Base-by-base conservation (phyloP, 345 rosid genomes). In the Melaleuca alternifolia region DNA sequence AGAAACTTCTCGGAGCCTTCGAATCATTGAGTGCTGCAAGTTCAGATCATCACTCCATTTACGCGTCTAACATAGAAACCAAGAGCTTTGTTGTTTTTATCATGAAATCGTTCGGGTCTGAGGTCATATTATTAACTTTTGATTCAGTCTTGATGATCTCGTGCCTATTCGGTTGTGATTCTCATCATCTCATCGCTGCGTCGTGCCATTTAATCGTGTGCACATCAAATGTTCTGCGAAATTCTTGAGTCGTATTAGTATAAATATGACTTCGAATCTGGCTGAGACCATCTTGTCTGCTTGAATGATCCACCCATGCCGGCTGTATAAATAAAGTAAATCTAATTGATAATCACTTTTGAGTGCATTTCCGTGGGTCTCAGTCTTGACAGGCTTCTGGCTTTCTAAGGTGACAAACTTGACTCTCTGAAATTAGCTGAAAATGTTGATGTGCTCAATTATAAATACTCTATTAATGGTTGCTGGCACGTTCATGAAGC, bases 351-450 rank as follows among this genome's bases (percentile, higher is more conserved):
- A 53, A 15, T 53, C 54, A 18, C 54, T 53, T 53, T 2, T 16
- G 54, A 1, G 54, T 53, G 21, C 54, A 53, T 53, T 53, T 21
- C 23, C 1, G 0, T 16, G 18, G 23, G 56, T 2, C 2, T 53
- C 0, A 0, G 7, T 53, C 56, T 53, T 6, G 7, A 0, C 23
- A 54, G 59, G 59, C 59, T 54, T 23, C 41, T 41, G 41, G 41
- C 41, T 2, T 41, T 2, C 4, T 41, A 41, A 21, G 56, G 0
- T 0, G n/a, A 3, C 23, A 54, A 54, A 54, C n/a, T 0, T 0
- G 2, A 23, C n/a, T 9, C 6, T 10, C 26, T 54, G n/a, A 54
- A 54, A 54, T 54, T 23, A 23, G 12, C 59, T 54, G 4, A 54
- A 21, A 54, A 23, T 23, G 59, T 54, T 23, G 59, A 1, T 1